Evolutionary conservation across 371 early-diverging fungal species (phyloP).

Genomic region (Apophysomyces sp.): DNA sequence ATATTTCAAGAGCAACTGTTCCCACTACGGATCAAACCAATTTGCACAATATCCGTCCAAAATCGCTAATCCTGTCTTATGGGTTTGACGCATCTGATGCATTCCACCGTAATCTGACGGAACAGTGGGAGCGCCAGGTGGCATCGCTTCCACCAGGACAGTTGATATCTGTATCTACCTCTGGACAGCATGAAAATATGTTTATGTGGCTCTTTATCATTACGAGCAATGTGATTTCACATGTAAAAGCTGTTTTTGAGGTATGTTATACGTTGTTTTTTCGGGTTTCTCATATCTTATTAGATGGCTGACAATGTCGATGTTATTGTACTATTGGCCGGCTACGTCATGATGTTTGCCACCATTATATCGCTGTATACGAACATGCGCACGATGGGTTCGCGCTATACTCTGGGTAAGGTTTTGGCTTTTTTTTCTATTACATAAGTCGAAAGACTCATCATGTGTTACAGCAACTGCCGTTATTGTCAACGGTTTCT

Average conservation of each 20-base stretch:
- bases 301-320: conserved; percentile 64
- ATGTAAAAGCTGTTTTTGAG: conserved; percentile 59
- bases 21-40: conserved; percentile 17
- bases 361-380: conserved; percentile 76
- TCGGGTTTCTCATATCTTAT: background rate
- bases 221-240: conserved; percentile 50
- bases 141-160: conserved; percentile 36
- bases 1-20: conserved; percentile 29
- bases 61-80: conserved; percentile 50
- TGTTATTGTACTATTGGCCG: conserved; percentile 70
- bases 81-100: conserved; percentile 57
- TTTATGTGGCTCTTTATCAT: conserved; percentile 49
- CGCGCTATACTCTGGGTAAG: conserved; percentile 73
- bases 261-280: conserved; percentile 21
- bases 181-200: conserved; percentile 19
- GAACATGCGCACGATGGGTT: conserved; percentile 84
- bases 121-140: conserved; percentile 53
- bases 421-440: background rate
- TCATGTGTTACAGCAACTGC: conserved; percentile 31
- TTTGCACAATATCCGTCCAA: background rate
- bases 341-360: conserved; percentile 76
- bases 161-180: conserved; percentile 18
- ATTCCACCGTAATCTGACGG: conserved; percentile 42
- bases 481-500: conserved; percentile 62
- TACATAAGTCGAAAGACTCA: background rate